These are phyloP conservation scores for Metschnikowia noctiluminum DNA, from an alignment of 805 yeast species.

Conservation along the genomic window DNA sequence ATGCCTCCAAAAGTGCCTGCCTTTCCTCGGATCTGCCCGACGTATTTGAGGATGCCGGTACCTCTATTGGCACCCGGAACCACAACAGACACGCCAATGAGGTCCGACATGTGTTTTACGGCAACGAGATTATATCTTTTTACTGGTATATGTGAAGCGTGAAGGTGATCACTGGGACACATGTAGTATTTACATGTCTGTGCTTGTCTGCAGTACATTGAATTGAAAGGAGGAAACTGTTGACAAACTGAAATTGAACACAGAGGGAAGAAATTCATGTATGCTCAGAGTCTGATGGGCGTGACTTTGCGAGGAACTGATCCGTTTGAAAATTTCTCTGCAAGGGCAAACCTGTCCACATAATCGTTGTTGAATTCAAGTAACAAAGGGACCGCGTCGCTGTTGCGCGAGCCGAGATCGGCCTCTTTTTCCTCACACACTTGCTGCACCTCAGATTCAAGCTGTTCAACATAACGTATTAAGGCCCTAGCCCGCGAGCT, in stretches of 20 bases:
- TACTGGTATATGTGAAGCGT: neutral
- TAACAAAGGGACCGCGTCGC: neutral
- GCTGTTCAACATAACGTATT: constrained; percentile 5
- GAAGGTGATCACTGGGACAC: neutral
- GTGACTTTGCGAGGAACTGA: constrained; percentile 2
- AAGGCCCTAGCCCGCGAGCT: constrained; percentile 18
- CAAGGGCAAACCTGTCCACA: constrained; percentile 1
- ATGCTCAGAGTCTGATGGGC: constrained; percentile 1
- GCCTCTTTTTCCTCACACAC: neutral
- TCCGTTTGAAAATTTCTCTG: neutral
- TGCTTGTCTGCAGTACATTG: neutral
- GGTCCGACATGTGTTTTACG: constrained; percentile 23
- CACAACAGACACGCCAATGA: constrained; percentile 34
- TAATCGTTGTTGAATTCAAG: neutral
- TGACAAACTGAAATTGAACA: no score
- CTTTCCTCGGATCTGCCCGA: constrained; percentile 72
- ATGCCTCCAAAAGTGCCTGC: constrained; percentile 81
- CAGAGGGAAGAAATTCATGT: no score
- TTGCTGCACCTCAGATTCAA: constrained; percentile 5
- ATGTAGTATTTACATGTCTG: constrained; percentile 3
- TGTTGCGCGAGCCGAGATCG: neutral
- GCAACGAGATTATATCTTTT: neutral
- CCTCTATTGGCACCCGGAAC: constrained; percentile 65
- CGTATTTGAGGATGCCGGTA: constrained; percentile 61
- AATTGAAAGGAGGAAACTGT: neutral